Base-by-base conservation (phyloP, 1,284 basidiomycete species). In the Pseudozyma hubeiensis region DNA sequence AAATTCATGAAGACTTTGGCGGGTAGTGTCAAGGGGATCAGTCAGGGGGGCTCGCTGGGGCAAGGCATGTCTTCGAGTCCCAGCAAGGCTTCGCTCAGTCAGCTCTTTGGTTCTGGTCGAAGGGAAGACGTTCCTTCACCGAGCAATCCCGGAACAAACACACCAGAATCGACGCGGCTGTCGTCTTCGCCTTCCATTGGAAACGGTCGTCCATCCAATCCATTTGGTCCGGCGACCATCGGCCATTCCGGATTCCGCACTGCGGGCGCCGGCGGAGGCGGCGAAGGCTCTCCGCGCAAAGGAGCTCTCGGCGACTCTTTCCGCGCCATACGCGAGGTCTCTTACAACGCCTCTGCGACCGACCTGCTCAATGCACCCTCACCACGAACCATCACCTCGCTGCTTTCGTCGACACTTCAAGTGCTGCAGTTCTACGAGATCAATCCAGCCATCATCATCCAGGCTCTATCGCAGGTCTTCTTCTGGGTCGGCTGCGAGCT, bases 391-490 rank as follows among this genome's bases (percentile, higher is more conserved):
- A 86, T 98, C 63, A 92, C 91, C 17, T 88, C 91, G 1, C 91
- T 97, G 78, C 88, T 99, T 46, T 92, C 93, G 1, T 91, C 92
- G n/a, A 88, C 97, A 2, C 90, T 98, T 65, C 90, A 92, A 16
- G 86, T 98, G 34, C 87, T 99, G 11, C 90, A 91, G 49, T 87
- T 94, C 19, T 93, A 95, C 70, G 92, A 96, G 67, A 89, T 98
- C 74, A 97, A 98, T 81, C 95, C 96, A 10, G 91, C 89, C 2
- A 87, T 97, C 47, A 91, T 91, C 64, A 90, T 92, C 14, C 96
- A 99, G 84, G 88, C 94, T 46, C 95, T 95, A 89, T 96, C 94
- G 0, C 96, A 99, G 85, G 90, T 97, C 17, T 90, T 95, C 86
- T 96, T 93, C 82, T 96, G 93, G 93, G 83, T 87, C 58, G 85